A percentile compares a stretch with the other conserved stretches of the same genome.
phyloP scores from a whole-genome alignment of 768 basidiomycete genomes.

The Boletus rex-veris region DNA sequence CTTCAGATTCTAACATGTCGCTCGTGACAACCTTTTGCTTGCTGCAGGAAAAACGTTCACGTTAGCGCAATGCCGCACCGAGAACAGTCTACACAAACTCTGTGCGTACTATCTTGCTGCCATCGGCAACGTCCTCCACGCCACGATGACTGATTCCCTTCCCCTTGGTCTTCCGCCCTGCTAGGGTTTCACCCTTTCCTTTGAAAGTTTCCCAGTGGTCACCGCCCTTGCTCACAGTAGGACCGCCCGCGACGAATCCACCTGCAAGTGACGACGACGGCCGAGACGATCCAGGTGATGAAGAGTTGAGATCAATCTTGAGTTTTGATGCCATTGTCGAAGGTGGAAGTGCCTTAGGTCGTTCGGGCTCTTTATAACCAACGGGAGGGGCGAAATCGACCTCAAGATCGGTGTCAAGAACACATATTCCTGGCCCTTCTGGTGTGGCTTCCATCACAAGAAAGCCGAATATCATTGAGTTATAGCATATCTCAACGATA shows the following conservation, averaged over 20 bases:
- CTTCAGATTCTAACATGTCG: slow-evolving; percentile 65
- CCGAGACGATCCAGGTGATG: slow-evolving; percentile 82
- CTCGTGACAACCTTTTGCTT: slow-evolving; percentile 83
- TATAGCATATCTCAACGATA: slow-evolving; percentile 98
- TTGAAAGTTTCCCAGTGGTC: slow-evolving; percentile 95
- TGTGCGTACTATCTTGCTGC: slow-evolving; percentile 87
- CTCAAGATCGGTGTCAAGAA: slow-evolving; percentile 95
- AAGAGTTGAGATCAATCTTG: slow-evolving; percentile 86
- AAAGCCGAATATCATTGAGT: slow-evolving; percentile 90
- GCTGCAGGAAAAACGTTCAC: slow-evolving; percentile 38
- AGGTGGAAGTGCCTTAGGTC: slow-evolving; percentile 74
- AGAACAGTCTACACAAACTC: slow-evolving; percentile 56
- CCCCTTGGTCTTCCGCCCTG: slow-evolving; percentile 91
- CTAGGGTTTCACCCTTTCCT: slow-evolving; percentile 88
- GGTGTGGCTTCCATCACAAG: slow-evolving; percentile 93
- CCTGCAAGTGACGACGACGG: slow-evolving; percentile 73
- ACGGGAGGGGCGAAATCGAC: slow-evolving; percentile 95
- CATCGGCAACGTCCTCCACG: slow-evolving; percentile 71
- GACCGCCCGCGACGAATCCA: slow-evolving; percentile 51
- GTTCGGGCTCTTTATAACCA: slow-evolving; percentile 92
- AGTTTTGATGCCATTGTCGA: slow-evolving; percentile 96
- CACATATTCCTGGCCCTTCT: slow-evolving; percentile 81
- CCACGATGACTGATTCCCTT: slow-evolving; percentile 86
- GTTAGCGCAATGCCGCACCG: slow-evolving; percentile 6
- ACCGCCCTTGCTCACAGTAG: slow-evolving; percentile 67